Evolutionary conservation across 306 rosid genomes (phyloP).

Genomic region (Trifolium repens): DNA sequence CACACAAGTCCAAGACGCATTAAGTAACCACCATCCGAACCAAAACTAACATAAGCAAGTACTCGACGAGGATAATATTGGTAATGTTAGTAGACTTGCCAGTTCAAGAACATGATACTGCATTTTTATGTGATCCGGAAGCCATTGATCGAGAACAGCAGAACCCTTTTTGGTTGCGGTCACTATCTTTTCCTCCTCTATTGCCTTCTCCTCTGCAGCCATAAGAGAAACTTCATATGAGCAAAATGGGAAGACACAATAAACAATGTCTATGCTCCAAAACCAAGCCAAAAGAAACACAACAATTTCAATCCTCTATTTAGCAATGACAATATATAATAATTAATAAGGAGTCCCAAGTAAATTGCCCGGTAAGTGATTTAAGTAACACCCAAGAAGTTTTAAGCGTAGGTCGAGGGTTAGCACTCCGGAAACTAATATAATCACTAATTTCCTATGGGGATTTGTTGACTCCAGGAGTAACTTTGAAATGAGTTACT

Average conservation of each 20-base stretch:
- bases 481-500: no score
- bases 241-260: not conserved
- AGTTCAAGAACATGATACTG: conserved; percentile 83
- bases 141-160: conserved; percentile 85
- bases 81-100: conserved; percentile 49
- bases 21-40: not conserved
- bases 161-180: conserved; percentile 90
- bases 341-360: not conserved
- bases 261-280: conserved; percentile 18
- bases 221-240: conserved; percentile 26
- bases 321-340: not conserved
- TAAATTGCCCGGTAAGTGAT: not conserved
- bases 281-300: not conserved
- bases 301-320: not conserved
- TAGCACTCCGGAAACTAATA: not conserved
- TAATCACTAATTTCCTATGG: not conserved
- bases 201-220: conserved; percentile 48
- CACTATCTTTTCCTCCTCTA: conserved; percentile 62
- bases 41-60: conserved; percentile 30
- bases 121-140: conserved; percentile 74
- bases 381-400: not conserved
- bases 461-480: no score
- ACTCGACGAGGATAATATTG: not conserved
- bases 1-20: not conserved
- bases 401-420: no score